Evolutionary conservation across 176 grass and related monocot species (phyloP).

Genomic region (Oropetium thomaeum): DNA sequence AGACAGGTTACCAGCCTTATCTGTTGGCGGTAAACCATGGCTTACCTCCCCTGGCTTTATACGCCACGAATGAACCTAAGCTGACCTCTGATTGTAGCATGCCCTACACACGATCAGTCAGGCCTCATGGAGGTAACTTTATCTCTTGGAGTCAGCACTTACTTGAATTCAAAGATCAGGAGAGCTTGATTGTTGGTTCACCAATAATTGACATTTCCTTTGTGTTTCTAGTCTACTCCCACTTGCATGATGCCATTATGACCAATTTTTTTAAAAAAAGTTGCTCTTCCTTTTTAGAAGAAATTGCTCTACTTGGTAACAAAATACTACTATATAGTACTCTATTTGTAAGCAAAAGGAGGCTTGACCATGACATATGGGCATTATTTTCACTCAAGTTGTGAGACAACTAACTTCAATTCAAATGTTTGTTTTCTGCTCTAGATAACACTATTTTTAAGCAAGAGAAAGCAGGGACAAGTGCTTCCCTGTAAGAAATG

Average conservation of each 20-base stretch:
- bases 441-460: constrained; percentile 35
- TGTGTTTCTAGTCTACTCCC: constrained; percentile 22
- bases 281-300: not conserved
- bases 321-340: not conserved
- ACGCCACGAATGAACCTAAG: constrained; percentile 44
- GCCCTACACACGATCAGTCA: constrained; percentile 27
- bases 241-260: constrained; percentile 13
- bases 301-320: not conserved
- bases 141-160: constrained; percentile 13
- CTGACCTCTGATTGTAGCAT: constrained; percentile 31
- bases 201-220: constrained; percentile 20
- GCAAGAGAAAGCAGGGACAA: constrained; percentile 30
- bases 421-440: constrained; percentile 27
- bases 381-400: not conserved
- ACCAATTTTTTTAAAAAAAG: not conserved
- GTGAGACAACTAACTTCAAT: constrained; percentile 36
- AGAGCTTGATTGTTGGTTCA: constrained; percentile 19
- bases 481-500: constrained; percentile 38
- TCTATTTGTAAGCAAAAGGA: not conserved
- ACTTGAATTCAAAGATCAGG: constrained; percentile 10
- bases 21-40: not conserved
- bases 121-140: not conserved
- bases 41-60: not conserved
- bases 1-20: constrained; percentile 28
- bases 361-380: not conserved